These are phyloP conservation scores for Sporodiniella umbellata DNA, from an alignment of 371 early-diverging fungal genomes.

Conservation along the genomic window DNA sequence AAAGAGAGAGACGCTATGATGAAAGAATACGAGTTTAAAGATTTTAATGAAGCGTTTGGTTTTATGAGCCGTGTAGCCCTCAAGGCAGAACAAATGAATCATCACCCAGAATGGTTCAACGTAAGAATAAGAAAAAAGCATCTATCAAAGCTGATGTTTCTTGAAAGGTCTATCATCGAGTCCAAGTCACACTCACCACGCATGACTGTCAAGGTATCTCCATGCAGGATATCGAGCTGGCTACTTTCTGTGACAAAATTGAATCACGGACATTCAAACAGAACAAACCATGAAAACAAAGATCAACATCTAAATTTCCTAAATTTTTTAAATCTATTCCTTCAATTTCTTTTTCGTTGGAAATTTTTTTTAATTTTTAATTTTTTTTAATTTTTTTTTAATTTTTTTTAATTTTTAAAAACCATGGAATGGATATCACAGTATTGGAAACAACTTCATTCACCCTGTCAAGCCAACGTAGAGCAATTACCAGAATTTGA, in stretches of 20 bases:
- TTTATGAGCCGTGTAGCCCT: constrained; percentile 92
- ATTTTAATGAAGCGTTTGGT: constrained; percentile 85
- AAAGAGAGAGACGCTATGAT: constrained; percentile 75
- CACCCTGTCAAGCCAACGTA: constrained; percentile 17
- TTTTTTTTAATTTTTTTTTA: neutral
- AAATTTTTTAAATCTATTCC: no score
- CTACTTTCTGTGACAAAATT: constrained; percentile 58
- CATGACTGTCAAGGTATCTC: constrained; percentile 87
- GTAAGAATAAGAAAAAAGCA: constrained; percentile 31
- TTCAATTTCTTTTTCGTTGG: neutral
- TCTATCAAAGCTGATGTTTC: neutral
- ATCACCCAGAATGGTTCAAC: constrained; percentile 95
- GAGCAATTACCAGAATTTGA: constrained; percentile 21
- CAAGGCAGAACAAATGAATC: constrained; percentile 84
- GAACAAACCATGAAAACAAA: neutral
- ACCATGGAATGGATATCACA: constrained; percentile 36
- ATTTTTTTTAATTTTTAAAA: neutral
- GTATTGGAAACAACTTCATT: constrained; percentile 25
- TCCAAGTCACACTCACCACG: constrained; percentile 82
- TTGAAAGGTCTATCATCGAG: constrained; percentile 77
- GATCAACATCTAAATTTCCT: no score
- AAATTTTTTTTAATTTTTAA: no score
- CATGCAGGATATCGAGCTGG: constrained; percentile 71
- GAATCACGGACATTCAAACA: neutral
- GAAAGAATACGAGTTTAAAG: constrained; percentile 71